phyloP scores from a whole-genome alignment of 1,284 basidiomycete genomes.

The Cutaneotrichosporon sp. region DNA sequence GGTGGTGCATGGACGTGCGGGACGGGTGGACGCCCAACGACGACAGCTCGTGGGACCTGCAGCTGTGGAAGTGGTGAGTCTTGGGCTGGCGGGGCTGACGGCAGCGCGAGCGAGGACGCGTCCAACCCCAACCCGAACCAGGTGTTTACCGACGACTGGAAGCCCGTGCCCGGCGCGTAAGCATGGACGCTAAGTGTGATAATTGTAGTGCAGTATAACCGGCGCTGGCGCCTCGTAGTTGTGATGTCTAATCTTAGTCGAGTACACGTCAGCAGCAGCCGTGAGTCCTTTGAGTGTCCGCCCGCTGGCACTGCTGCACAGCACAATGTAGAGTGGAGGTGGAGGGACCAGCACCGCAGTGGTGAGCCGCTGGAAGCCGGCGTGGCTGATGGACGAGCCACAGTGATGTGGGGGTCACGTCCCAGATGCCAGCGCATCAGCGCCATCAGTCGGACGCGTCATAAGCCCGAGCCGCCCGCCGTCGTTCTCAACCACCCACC shows the following conservation, averaged over 20 bases:
- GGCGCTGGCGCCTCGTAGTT: neutral
- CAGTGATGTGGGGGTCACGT: neutral
- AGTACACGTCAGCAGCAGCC: neutral
- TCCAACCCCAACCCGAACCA: constrained; percentile 2
- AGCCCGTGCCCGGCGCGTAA: neutral
- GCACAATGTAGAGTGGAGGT: neutral
- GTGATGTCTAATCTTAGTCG: neutral
- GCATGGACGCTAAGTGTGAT: neutral
- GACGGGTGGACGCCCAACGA: neutral
- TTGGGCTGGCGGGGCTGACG: neutral
- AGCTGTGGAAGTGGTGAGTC: constrained; percentile 4
- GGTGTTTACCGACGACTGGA: neutral
- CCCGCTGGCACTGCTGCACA: neutral
- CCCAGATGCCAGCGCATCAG: neutral
- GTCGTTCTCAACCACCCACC: neutral
- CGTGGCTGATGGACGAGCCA: neutral
- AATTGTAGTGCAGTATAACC: neutral
- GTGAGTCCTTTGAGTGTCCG: neutral
- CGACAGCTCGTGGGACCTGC: neutral
- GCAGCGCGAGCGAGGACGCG: neutral
- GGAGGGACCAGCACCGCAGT: neutral
- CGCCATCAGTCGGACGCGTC: neutral
- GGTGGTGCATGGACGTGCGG: constrained; percentile 6
- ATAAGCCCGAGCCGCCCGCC: neutral
- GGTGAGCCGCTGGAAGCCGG: neutral